These are phyloP conservation scores for Globisporangium viniferum DNA, from an alignment of 352 stramenopile species.

Conservation along the genomic window DNA sequence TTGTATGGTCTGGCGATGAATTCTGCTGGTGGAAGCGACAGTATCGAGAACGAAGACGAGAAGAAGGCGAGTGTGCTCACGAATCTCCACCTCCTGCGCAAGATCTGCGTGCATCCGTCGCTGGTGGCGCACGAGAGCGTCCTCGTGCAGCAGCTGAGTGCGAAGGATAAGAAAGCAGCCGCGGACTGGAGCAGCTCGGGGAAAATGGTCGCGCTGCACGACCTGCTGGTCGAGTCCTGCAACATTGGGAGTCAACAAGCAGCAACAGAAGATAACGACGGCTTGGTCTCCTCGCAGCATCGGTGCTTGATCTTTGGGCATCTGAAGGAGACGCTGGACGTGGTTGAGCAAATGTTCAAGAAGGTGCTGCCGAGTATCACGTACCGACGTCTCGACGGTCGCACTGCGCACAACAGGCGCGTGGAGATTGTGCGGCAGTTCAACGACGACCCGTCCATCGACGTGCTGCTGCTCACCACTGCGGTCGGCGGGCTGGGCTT, in stretches of 20 bases:
- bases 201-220: slow-evolving; percentile 87
- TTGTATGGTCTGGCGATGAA: slow-evolving; percentile 68
- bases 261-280: slow-evolving; percentile 8
- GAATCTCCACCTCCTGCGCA: slow-evolving; percentile 80
- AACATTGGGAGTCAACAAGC: slow-evolving; percentile 24
- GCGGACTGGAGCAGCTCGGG: slow-evolving; percentile 81
- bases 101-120: slow-evolving; percentile 94
- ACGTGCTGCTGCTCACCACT: slow-evolving; percentile 96
- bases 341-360: slow-evolving; percentile 89
- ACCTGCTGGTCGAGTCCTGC: slow-evolving; percentile 71
- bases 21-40: neutral
- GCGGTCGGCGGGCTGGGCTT: slow-evolving; percentile 94
- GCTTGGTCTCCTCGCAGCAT: slow-evolving; percentile 37
- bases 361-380: slow-evolving; percentile 54
- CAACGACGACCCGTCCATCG: slow-evolving; percentile 89
- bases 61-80: slow-evolving; percentile 36
- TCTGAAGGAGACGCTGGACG: slow-evolving; percentile 90
- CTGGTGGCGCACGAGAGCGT: slow-evolving; percentile 60
- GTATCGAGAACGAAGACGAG: too few species aligned
- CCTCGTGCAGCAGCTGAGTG: slow-evolving; percentile 14
- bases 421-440: slow-evolving; percentile 87
- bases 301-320: slow-evolving; percentile 97
- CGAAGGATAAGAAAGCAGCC: slow-evolving; percentile 28
- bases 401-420: slow-evolving; percentile 70
- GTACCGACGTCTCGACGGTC: slow-evolving; percentile 93